These are phyloP conservation scores for Tremella fuciformis DNA, from an alignment of 768 basidiomycete species.

Conservation along the genomic window DNA sequence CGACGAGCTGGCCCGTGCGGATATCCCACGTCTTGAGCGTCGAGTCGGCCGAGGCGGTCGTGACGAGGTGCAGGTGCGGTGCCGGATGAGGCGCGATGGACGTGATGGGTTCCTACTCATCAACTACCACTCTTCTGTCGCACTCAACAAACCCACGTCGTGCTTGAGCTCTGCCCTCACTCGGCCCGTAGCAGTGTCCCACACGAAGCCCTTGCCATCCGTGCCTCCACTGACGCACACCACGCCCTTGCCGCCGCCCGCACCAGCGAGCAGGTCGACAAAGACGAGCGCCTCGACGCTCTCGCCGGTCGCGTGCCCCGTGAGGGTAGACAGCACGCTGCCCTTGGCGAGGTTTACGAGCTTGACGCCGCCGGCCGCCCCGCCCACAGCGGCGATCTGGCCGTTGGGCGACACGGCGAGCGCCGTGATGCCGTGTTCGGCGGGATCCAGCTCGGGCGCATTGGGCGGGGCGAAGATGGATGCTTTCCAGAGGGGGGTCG, in stretches of 20 bases:
- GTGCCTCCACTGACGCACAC: conserved; percentile 83
- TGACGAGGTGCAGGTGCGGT: conserved; percentile 71
- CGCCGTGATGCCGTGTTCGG: conserved; percentile 76
- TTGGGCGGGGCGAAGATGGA: conserved; percentile 36
- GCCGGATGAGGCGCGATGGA: conserved; percentile 69
- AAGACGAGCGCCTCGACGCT: conserved; percentile 84
- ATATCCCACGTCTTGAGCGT: conserved; percentile 90
- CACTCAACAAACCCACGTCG: conserved; percentile 58
- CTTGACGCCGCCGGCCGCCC: conserved; percentile 76
- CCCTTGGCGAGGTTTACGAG: conserved; percentile 84
- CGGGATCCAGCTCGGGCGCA: conserved; percentile 57
- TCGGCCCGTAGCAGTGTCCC: conserved; percentile 87
- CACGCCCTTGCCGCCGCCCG: conserved; percentile 52
- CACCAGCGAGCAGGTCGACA: conserved; percentile 67
- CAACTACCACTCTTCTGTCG: neutral
- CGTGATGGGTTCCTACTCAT: conserved; percentile 81
- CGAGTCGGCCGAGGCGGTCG: conserved; percentile 82
- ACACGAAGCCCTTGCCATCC: conserved; percentile 89
- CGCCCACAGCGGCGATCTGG: conserved; percentile 87
- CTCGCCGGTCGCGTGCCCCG: conserved; percentile 79
- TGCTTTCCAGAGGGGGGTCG: conserved; percentile 70
- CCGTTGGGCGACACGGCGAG: conserved; percentile 80
- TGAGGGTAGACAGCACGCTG: conserved; percentile 70
- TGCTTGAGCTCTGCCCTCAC: conserved; percentile 78
- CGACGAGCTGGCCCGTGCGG: conserved; percentile 72